Base-by-base conservation (phyloP, 116 monocot species). In the Iris pallida region DNA sequence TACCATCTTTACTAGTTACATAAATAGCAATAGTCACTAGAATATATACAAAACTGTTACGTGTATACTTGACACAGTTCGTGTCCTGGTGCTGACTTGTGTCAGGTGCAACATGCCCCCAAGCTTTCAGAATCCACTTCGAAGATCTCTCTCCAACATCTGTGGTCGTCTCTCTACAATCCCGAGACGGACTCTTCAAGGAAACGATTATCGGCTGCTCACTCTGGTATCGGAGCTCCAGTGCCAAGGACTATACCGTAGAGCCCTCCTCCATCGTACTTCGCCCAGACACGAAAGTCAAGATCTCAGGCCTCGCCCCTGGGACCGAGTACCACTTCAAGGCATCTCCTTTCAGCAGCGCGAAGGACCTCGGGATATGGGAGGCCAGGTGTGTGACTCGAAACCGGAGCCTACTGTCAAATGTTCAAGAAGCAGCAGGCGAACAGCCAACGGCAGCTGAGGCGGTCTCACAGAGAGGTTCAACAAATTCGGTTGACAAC, bases 291-390 rank as follows among this genome's bases (percentile, higher is more conserved):
- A 85, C 72, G 7, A 80, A 56, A 44, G 71, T 80, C 12, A 70
- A 65, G 53, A 58, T 94, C 42, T 76, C 82, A 19, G 90, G 90
- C 15, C 87, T 90, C 12, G 67, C 41, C 47, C 80, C 89, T 56
- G 84, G 80, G 16, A 90, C 89, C 5, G 78, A 80, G 57, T 94
- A 94, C 47, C 54, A 60, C 55, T 86, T 93, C 75, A 87, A 77
- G 69, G 87, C 82, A 9, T 73, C 78, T 69, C 80, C 82, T 46
- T 94, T 94, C 52, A 70, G 82, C 71, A 66, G 69, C 51, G 67
- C 76, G 7, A 75, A 80, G 66, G 89, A 82, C 44, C 59, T 87
- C 4, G 80, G 76, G 3, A 74, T 45, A 20, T 89, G 80, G 73
- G 93, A 94, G 66, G 73, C 78, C 8, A 80, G 63, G 16, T 87